Base-by-base conservation (phyloP, 2,329 filamentous ascomycete species). In the Colletotrichum lindemuthianum region DNA sequence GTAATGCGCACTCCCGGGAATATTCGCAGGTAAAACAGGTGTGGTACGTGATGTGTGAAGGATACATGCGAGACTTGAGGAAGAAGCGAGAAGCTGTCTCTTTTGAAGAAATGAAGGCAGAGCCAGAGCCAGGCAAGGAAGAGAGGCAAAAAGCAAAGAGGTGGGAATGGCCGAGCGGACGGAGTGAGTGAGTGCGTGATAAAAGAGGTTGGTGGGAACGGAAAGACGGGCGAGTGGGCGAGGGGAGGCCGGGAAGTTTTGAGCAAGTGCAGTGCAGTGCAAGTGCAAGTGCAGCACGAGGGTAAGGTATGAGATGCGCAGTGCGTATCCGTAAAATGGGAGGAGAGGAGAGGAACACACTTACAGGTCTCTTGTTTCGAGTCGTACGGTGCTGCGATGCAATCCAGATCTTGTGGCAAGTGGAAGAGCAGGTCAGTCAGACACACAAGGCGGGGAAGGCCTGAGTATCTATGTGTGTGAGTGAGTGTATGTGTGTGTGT, bases 341-440 rank as follows among this genome's bases (percentile, higher is more conserved):
- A 8, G 36, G 16, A n/a, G 34, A 57, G 33, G 55, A 41, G 34
- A 16, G 33, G 47, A 60, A 67, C 40, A 55, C 40, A 67, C 60
- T 67, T 34, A 67, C 60, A 56, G 55, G 55, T 45, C 44, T 58
- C 56, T 63, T 53, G 37, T 52, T 40, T 65, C 39, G 54, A 52
- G 64, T 66, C 32, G 45, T 47, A 66, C 55, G 49, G 49, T 59
- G 64, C 45, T 65, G 58, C 49, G 57, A 65, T 67, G 61, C 61
- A 65, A 60, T 67, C 65, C 56, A 61, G 61, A 65, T 67, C 65
- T 60, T 61, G 61, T 65, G 61, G 60, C 44, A 51, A 61, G 61
- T 53, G 37, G 51, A 65, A 54, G 52, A 56, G 45, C 36, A 56
- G 59, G 48, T 56, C 47, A 57, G 60, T 54, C 60, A 67, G 55